Conservation (phyloP, 306 rosid species). For the Ziziphus jujuba region DNA sequence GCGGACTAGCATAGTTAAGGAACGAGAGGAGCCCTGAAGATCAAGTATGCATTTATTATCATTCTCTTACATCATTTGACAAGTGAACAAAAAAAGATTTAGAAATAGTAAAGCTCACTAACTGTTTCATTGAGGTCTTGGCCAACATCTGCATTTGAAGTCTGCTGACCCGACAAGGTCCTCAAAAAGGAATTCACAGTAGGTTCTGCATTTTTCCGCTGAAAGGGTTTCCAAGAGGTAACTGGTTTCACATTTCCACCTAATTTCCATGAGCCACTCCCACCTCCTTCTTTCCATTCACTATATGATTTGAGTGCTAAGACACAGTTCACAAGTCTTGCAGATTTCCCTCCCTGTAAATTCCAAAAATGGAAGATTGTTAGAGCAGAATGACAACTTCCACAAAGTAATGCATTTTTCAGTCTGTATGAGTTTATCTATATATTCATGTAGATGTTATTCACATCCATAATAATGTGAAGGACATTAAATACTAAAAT, state of each 20-base stretch:
- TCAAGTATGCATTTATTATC: slow-evolving; percentile 20
- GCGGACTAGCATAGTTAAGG: slow-evolving; percentile 53
- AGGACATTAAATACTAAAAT: background rate
- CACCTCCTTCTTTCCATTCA: slow-evolving; percentile 69
- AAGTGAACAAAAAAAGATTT: background rate
- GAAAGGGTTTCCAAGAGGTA: slow-evolving; percentile 35
- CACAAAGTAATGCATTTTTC: slow-evolving; percentile 4
- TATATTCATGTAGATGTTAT: background rate
- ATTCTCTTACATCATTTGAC: slow-evolving; percentile 10
- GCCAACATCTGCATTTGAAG: slow-evolving; percentile 36
- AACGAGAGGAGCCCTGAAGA: slow-evolving; percentile 56
- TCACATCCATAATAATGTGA: background rate
- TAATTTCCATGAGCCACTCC: slow-evolving; percentile 60
- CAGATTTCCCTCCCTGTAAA: slow-evolving; percentile 81
- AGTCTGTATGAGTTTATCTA: background rate
- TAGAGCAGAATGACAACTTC: slow-evolving; percentile 5
- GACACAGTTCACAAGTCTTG: slow-evolving; percentile 76
- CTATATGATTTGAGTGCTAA: slow-evolving; percentile 71
- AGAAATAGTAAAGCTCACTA: slow-evolving; percentile 34
- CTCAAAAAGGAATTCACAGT: slow-evolving; percentile 42
- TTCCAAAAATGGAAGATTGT: slow-evolving; percentile 8
- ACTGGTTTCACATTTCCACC: slow-evolving; percentile 54
- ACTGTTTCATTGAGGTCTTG: slow-evolving; percentile 56
- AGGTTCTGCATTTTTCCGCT: slow-evolving; percentile 70
- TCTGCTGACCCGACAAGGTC: slow-evolving; percentile 43